Conservation (phyloP, 306 rosid genomes). For the Ammopiptanthus mongolicus region DNA sequence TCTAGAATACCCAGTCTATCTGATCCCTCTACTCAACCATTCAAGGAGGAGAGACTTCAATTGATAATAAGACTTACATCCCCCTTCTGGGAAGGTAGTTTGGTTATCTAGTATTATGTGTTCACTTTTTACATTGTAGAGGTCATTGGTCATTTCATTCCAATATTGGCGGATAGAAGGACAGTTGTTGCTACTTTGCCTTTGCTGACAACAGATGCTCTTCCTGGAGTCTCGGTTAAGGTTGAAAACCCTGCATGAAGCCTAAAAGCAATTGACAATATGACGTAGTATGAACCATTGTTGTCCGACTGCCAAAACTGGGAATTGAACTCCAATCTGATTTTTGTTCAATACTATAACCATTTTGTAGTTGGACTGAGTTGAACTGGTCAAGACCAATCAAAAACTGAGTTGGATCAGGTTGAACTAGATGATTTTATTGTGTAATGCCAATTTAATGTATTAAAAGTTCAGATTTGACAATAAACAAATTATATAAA, state of each 20-base stretch:
- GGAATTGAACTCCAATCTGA: too few species aligned
- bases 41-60: slow-evolving; percentile 61
- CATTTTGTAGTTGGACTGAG: background rate
- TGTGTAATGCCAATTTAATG: background rate
- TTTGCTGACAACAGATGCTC: background rate
- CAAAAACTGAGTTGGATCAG: background rate
- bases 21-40: slow-evolving; percentile 87
- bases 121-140: background rate
- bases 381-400: background rate
- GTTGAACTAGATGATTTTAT: background rate
- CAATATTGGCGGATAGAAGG: background rate
- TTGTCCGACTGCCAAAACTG: too few species aligned
- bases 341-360: too few species aligned
- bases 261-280: background rate
- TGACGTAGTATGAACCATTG: background rate
- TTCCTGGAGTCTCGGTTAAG: background rate
- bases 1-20: slow-evolving; percentile 77
- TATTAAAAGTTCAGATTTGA: too few species aligned
- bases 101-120: background rate
- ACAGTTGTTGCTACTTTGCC: background rate
- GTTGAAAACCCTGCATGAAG: slow-evolving; percentile 2
- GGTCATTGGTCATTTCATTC: background rate
- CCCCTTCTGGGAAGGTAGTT: slow-evolving; percentile 47
- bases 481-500: too few species aligned
- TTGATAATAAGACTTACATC: slow-evolving; percentile 26